phyloP scores from a whole-genome alignment of 164 flowering plant genomes.

The Protea cynaroides region DNA sequence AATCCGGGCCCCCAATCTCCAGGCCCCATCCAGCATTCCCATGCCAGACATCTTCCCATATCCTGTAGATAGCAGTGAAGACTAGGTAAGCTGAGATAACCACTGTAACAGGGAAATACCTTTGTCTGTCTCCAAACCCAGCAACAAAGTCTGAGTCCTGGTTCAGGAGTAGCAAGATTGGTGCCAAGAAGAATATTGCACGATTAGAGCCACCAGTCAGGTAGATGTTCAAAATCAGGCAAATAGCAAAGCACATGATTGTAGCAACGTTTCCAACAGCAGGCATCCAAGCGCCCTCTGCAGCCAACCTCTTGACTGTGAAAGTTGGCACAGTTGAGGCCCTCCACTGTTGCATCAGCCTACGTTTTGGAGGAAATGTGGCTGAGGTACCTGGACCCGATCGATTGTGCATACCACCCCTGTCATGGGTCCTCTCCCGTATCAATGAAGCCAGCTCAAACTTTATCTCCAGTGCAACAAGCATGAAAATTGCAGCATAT shows the following conservation, averaged over 20 bases:
- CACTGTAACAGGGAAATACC: slow-evolving; percentile 84
- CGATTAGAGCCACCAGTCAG: slow-evolving; percentile 93
- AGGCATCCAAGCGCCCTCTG: slow-evolving; percentile 99
- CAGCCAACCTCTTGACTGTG: slow-evolving; percentile 79
- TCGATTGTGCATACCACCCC: slow-evolving; percentile 41
- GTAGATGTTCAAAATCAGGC: slow-evolving; percentile 69
- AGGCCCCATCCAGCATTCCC: slow-evolving; percentile 87
- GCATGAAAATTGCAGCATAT: slow-evolving; percentile 94
- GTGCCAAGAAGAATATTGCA: slow-evolving; percentile 89
- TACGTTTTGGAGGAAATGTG: slow-evolving; percentile 52
- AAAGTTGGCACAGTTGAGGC: slow-evolving; percentile 59
- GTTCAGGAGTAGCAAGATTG: slow-evolving; percentile 82
- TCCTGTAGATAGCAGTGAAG: slow-evolving; percentile 63
- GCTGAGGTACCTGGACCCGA: slow-evolving; percentile 40
- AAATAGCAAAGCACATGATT: slow-evolving; percentile 83
- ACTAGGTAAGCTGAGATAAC: slow-evolving; percentile 72
- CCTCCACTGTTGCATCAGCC: slow-evolving; percentile 82
- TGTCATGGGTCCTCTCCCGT: slow-evolving; percentile 61
- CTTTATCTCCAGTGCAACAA: slow-evolving; percentile 85
- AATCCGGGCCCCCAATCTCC: slow-evolving; percentile 88
- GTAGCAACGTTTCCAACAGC: slow-evolving; percentile 97
- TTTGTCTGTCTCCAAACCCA: slow-evolving; percentile 90
- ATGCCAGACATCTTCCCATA: slow-evolving; percentile 92
- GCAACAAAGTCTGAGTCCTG: slow-evolving; percentile 94
- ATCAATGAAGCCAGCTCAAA: slow-evolving; percentile 82